Conservation (phyloP, 495 filamentous ascomycete genomes). For the Hypoxylon fuscum region DNA sequence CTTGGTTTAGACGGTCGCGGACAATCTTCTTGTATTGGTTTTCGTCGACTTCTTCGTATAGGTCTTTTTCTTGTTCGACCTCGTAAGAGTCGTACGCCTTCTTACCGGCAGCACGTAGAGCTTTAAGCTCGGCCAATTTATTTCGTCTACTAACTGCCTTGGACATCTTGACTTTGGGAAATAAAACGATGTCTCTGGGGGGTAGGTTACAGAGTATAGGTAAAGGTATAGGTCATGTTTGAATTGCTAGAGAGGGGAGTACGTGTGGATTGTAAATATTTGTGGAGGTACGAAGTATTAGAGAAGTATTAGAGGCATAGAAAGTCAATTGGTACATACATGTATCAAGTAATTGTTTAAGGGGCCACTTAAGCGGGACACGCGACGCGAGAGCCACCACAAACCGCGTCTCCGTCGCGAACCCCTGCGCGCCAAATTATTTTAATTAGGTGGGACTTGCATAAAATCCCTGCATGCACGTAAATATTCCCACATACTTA, state of each 20-base stretch:
- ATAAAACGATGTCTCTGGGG: conserved; percentile 14
- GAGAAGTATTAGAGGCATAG: no score
- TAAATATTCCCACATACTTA: neutral
- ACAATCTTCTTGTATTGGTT: conserved; percentile 97
- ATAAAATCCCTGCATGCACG: neutral
- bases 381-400: conserved; percentile 35
- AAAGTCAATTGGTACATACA: conserved; percentile 10
- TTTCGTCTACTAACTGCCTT: conserved; percentile 55
- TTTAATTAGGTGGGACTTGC: neutral
- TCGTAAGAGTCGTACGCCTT: conserved; percentile 90
- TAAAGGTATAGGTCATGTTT: conserved; percentile 32
- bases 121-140: conserved; percentile 80
- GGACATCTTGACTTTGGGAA: conserved; percentile 47
- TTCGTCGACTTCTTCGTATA: conserved; percentile 98
- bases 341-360: conserved; percentile 21
- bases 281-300: no score
- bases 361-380: conserved; percentile 31
- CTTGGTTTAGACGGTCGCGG: conserved; percentile 84
- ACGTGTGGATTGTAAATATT: no score
- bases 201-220: conserved; percentile 19
- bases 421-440: conserved; percentile 15
- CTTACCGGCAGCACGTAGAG: conserved; percentile 87
- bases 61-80: conserved; percentile 80
- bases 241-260: conserved; percentile 9
- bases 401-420: conserved; percentile 37